Base-by-base conservation (phyloP, 441 rosid genomes). In the Erodium texanum region DNA sequence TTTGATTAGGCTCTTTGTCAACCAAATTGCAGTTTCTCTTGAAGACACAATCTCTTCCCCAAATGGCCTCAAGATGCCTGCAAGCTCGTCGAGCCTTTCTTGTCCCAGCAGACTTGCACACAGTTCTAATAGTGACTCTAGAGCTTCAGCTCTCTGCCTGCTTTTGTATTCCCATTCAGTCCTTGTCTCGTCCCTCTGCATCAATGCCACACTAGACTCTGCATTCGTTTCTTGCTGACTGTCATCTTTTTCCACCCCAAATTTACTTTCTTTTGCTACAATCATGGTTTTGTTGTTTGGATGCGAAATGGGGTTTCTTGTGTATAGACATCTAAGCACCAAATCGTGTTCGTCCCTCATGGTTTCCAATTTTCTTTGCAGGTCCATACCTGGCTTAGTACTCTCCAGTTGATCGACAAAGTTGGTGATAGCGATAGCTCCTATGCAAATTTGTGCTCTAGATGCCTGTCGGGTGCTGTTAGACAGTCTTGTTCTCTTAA, bases 21-120 rank as follows among this genome's bases (percentile, higher is more conserved):
- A 82, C 96, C 93, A 93, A 70, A 93, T 93, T 41, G 99, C 99
- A 22, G 99, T 93, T 77, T 93, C 99, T 71, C 97, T 89, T 0
- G 99, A 93, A 0, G 99, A 93, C 5, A 89, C 96, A n/a, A 77
- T 76, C 73, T 93, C 99, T 76, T 87, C 97, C 2, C 97, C 97
- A 27, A 93, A 93, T 24, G 99, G 97, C 68, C 84, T 84, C 34
- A 91, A 85, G 71, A 93, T 87, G 56, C 97, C 96, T 9, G 90
- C 71, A 59, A 93, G 96, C 68, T 93, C 99, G n/a, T 91, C 89
- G 11, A 83, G 74, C 71, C 87, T 91, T 54, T 91, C 96, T 68
- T 91, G 92, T 82, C 85, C 89, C 59, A 93, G 92, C 43, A 93
- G 82, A 78, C 84, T 73, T 6, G 97, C 99, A 59, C 99, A 91